phyloP scores from a whole-genome alignment of 2,329 filamentous ascomycete species.

The Malbranchea zuffiana region DNA sequence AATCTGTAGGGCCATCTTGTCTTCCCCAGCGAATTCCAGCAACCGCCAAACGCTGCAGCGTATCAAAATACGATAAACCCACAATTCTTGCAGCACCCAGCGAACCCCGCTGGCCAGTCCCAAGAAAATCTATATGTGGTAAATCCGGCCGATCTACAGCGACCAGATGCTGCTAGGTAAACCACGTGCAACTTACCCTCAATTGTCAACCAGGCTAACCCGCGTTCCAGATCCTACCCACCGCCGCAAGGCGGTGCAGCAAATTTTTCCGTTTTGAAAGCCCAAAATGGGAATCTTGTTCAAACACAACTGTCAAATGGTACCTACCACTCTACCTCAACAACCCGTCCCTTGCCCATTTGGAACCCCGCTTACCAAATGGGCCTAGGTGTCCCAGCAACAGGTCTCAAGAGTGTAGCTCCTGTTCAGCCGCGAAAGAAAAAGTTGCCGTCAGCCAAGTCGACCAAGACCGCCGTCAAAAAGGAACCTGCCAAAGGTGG shows the following conservation, averaged over 20 bases:
- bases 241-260: neutral
- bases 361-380: neutral
- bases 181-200: neutral
- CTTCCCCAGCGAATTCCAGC: conserved; percentile 24
- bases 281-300: neutral
- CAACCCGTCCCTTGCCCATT: neutral
- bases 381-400: neutral
- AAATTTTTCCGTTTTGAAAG: neutral
- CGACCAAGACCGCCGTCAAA: conserved; percentile 12
- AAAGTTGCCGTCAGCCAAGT: conserved; percentile 9
- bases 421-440: conserved; percentile 11
- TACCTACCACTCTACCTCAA: neutral
- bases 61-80: conserved; percentile 32
- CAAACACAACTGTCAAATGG: conserved; percentile 1
- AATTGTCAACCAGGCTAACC: neutral
- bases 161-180: conserved; percentile 7
- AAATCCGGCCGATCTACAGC: conserved; percentile 15
- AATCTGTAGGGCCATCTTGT: no score
- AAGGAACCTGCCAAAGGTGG: conserved; percentile 18
- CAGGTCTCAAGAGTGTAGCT: conserved; percentile 12
- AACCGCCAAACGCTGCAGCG: conserved; percentile 16
- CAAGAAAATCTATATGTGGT: conserved; percentile 13
- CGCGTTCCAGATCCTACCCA: neutral
- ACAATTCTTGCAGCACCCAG: conserved; percentile 25
- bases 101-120: conserved; percentile 8